A percentile compares a stretch with the other conserved stretches of the same genome.
These are phyloP conservation scores for Tricholoma sp. DNA, from an alignment of 768 basidiomycete species.

Conservation along the genomic window DNA sequence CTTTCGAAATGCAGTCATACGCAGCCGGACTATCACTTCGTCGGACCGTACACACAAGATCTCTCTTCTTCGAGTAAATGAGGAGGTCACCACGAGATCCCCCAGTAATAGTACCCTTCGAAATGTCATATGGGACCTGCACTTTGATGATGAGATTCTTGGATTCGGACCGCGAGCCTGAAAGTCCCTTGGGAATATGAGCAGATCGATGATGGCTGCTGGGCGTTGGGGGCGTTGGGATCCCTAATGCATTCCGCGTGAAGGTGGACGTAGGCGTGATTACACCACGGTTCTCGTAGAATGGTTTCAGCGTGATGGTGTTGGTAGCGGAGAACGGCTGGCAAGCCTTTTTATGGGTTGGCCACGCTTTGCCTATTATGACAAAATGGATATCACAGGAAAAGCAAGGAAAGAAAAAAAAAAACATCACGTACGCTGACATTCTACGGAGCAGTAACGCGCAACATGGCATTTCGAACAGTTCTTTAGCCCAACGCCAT, in stretches of 20 bases:
- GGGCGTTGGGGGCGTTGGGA: conserved; percentile 16
- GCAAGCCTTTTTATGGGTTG: conserved; percentile 42
- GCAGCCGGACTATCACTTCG: conserved; percentile 24
- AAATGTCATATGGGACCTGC: conserved; percentile 34
- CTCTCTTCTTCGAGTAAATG: conserved; percentile 50
- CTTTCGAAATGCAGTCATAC: conserved; percentile 37
- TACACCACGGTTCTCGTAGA: conserved; percentile 21
- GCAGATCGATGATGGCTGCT: conserved; percentile 15
- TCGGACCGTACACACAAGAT: conserved; percentile 42
- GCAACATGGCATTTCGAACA: conserved; percentile 41
- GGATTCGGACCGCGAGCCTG: conserved; percentile 5
- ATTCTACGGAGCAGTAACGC: conserved; percentile 49
- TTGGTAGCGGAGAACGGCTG: conserved; percentile 36
- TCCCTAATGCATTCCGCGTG: conserved; percentile 23
- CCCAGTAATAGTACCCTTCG: conserved; percentile 1
- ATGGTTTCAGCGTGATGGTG: conserved; percentile 43
- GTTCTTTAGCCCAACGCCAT: conserved; percentile 27
- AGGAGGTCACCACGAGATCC: conserved; percentile 22
- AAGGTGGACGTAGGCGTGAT: conserved; percentile 22
- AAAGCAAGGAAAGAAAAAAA: neutral
- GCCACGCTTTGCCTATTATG: conserved; percentile 42
- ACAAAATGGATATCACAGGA: neutral
- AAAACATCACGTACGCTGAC: conserved; percentile 41
- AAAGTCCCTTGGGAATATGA: conserved; percentile 17
- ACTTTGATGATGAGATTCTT: conserved; percentile 51